phyloP scores from a whole-genome alignment of 2,329 filamentous ascomycete species.

The Apiospora rasikravindrae region DNA sequence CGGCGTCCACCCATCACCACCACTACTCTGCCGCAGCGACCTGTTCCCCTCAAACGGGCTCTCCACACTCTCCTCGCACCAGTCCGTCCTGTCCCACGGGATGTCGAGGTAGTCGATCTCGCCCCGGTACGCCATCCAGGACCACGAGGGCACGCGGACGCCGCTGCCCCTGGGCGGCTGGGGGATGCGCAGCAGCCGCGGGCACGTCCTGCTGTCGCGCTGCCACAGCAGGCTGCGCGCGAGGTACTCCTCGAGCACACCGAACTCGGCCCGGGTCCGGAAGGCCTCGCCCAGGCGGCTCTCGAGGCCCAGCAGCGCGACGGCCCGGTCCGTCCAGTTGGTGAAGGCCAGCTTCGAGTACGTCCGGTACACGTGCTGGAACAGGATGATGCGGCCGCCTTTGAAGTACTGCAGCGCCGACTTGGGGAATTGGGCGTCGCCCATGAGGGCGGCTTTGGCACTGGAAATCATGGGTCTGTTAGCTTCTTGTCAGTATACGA shows the following conservation, averaged over 20 bases:
- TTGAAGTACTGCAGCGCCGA: conserved; percentile 16
- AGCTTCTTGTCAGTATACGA: neutral
- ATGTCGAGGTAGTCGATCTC: conserved; percentile 24
- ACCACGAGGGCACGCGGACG: conserved; percentile 21
- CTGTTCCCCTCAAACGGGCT: neutral
- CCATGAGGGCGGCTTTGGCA: conserved; percentile 20
- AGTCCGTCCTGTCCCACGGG: conserved; percentile 17
- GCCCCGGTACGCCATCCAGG: conserved; percentile 25
- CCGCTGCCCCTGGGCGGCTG: neutral
- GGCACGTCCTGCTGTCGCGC: neutral
- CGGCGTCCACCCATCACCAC: neutral
- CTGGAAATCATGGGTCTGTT: neutral
- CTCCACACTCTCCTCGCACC: neutral
- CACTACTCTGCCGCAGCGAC: neutral
- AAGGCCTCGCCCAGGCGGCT: conserved; percentile 15
- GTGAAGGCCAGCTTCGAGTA: conserved; percentile 23
- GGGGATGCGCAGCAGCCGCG: conserved; percentile 16
- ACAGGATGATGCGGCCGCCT: neutral
- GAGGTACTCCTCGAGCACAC: conserved; percentile 17
- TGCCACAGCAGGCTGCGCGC: conserved; percentile 21
- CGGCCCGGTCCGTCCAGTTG: conserved; percentile 17
- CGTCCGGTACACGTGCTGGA: conserved; percentile 17
- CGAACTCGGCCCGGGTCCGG: conserved; percentile 14
- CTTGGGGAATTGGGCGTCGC: conserved; percentile 22
- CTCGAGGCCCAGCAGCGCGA: conserved; percentile 22